Base-by-base conservation (phyloP, 2,329 filamentous ascomycete genomes). In the Penicillium sp. region DNA sequence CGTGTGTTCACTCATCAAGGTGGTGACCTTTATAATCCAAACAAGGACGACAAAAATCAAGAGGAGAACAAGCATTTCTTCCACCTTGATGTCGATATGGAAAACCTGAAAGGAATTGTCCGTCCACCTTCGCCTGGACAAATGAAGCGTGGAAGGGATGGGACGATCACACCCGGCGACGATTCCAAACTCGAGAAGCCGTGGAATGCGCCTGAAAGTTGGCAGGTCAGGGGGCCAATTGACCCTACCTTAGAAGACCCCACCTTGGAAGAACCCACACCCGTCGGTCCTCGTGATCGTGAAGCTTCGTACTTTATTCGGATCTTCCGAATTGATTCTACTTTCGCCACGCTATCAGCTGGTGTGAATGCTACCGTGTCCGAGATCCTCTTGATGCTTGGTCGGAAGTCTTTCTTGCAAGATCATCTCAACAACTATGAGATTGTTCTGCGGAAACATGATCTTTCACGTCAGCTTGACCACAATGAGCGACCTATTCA, bases 121-220 rank as follows among this genome's bases (percentile, higher is more conserved):
- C 82, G 62, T 17, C 86, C 88, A 0, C 79, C 92, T 69, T 89
- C 90, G 1, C 89, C 90, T 2, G 86, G 91, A 65, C 87, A 86
- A 60, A 81, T 59, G 31, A 69, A 63, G 64, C 72, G 64, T 56
- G 65, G 68, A 6, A 65, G 68, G 45, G 71, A 75, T 48, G 77
- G 75, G 15, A 64, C 69, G 45, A 54, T 65, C 42, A 58, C 66
- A n/a, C 72, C 71, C 23, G 65, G 66, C 25, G 65, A 72, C 41
- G 63, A 67, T n/a, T 52, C 61, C n/a, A 54, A 42, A 54, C 12
- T 42, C 6, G 55, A 57, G 25, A 57, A 57, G 35, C 55, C 55
- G 23, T 99, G 93, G 93, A 90, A 95, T 73, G 93, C 93, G 4
- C 93, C 94, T 1, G 93, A 97, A 73, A 97, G 93, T 72, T 99